Evolutionary conservation across 163 green algal genomes (phyloP), one percentile per base, ranked within the genome.

Genomic region (Scenedesmus sp.): DNA sequence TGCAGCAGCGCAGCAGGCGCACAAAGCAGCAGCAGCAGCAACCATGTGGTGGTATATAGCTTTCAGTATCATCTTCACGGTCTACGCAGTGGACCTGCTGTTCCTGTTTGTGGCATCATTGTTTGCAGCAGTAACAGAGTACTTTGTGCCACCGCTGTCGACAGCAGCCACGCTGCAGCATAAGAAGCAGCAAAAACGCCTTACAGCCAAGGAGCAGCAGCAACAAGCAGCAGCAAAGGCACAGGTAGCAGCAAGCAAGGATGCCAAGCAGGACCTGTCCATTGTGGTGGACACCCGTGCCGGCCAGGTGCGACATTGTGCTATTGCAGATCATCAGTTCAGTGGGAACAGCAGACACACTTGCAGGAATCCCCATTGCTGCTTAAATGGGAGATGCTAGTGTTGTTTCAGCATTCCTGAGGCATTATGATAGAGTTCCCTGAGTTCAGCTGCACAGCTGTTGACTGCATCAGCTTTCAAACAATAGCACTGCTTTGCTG

Each of bases 31-130:
- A 84, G 81, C 88, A 81, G 89, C 88, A 64, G 81, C 18, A 59
- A 87, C 52, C 52, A 93, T 93, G 90, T 93, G 81, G 91, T 93
- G 86, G 86, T 96, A 93, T 82, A 90, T 96, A 26, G 79, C 91
- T 0, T 88, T 96, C 13, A 91, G 84, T 46, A 89, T 94, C 26
- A 92, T 95, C 54, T 96, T 96, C 87, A 94, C 92, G n/a, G 86
- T 95, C 18, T 96, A 96, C 55, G 93, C 92, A 26, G 13, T 95
- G 5, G 94, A 96, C 92, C 92, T 96, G 16, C 52, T 96, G 23
- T 82, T 94, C 60, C 92, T 95, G 62, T 94, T 96, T 16, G 60
- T 95, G 55, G 90, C 94, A 9, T 93, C 93, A 0, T 62, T 92
- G 0, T 90, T 96, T 54, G 94, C 94, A 8, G 54, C 93, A 55